phyloP scores from a whole-genome alignment of 2,329 filamentous ascomycete genomes.

The Paramyrothecium sp. region DNA sequence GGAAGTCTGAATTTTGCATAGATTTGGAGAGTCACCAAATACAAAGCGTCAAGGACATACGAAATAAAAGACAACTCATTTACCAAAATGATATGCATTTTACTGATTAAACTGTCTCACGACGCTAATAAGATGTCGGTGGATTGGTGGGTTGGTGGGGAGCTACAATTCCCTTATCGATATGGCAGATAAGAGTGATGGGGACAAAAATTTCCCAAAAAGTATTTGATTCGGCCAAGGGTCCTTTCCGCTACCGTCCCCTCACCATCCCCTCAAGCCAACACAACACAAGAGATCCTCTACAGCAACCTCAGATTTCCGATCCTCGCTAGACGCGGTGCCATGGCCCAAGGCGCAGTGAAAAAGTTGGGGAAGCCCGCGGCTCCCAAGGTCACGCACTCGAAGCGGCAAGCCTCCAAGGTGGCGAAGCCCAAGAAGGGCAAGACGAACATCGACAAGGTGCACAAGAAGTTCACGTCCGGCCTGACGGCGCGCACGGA shows the following conservation, averaged over 20 bases:
- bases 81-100: too few relatives aligned
- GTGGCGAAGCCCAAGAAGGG: constrained; percentile 45
- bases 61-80: not conserved
- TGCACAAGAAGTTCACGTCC: constrained; percentile 53
- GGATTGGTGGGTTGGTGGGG: too few relatives aligned
- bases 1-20: not conserved
- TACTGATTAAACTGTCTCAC: too few relatives aligned
- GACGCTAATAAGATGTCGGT: too few relatives aligned
- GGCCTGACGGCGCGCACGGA: constrained; percentile 56
- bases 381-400: constrained; percentile 37
- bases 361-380: constrained; percentile 45
- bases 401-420: constrained; percentile 42
- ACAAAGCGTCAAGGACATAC: not conserved
- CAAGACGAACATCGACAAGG: constrained; percentile 48
- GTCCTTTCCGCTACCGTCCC: not conserved
- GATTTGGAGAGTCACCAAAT: not conserved
- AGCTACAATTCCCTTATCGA: too few relatives aligned
- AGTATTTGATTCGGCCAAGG: not conserved
- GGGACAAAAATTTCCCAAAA: too few relatives aligned
- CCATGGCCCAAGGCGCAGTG: constrained; percentile 55
- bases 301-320: not conserved
- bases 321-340: not conserved
- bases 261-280: not conserved
- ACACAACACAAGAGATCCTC: not conserved
- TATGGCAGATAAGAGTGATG: too few relatives aligned